Evolutionary conservation across 2,329 filamentous ascomycete genomes (phyloP).

Genomic region (Claviceps sp.): DNA sequence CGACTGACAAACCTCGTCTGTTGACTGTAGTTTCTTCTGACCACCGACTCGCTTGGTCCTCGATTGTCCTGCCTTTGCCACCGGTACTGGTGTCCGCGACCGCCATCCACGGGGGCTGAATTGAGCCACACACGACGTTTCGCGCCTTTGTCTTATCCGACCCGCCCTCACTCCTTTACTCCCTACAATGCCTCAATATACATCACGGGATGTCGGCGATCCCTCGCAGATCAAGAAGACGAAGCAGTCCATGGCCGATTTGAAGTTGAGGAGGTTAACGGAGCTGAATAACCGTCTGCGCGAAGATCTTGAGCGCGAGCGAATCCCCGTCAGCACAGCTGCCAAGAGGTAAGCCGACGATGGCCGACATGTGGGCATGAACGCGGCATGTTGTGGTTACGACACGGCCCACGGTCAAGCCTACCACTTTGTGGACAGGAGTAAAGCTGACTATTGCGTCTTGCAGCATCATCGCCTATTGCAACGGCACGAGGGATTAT

Average conservation of each 20-base stretch:
- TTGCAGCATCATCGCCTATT: constrained; percentile 86
- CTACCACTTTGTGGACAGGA: too few species aligned
- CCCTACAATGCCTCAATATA: constrained; percentile 49
- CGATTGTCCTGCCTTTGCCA: neutral
- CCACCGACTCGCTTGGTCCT: neutral
- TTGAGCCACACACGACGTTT: neutral
- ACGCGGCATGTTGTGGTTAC: neutral
- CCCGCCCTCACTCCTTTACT: constrained; percentile 4
- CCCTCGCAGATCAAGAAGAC: constrained; percentile 69
- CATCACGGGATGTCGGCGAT: constrained; percentile 53
- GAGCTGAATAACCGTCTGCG: constrained; percentile 93
- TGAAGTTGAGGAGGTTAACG: constrained; percentile 90
- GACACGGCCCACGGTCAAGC: too few species aligned
- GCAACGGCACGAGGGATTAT: constrained; percentile 94
- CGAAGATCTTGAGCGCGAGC: constrained; percentile 88
- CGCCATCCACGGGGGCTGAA: neutral
- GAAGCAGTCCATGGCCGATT: constrained; percentile 98
- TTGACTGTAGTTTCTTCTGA: neutral
- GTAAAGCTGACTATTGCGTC: neutral
- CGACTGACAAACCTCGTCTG: neutral
- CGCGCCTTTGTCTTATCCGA: neutral
- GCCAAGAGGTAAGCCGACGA: constrained; percentile 55
- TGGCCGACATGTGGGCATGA: neutral
- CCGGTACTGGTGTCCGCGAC: neutral
- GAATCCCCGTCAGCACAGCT: constrained; percentile 91